Evolutionary conservation across 2,329 filamentous ascomycete genomes (phyloP).

Genomic region (Tolypocladium ovalisporum): DNA sequence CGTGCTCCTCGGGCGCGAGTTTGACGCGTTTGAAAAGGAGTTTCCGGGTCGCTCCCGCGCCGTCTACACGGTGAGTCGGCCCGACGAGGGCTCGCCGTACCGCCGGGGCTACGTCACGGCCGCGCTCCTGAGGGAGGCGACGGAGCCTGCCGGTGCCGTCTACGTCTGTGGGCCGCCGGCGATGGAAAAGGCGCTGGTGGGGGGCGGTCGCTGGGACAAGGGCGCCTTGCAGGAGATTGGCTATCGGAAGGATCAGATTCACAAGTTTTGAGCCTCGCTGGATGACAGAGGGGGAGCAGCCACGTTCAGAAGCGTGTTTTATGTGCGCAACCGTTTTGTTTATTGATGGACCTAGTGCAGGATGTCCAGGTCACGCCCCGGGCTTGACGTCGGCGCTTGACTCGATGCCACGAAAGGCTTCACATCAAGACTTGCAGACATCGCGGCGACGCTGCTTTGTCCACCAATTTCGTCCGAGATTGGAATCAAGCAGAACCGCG

Average conservation of each 20-base stretch:
- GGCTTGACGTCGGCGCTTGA: no score
- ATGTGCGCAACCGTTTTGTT: no score
- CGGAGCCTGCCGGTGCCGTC: not conserved
- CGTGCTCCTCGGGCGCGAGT: constrained; percentile 42
- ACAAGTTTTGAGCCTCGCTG: not conserved
- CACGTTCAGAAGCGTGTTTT: no score
- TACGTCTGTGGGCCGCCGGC: not conserved
- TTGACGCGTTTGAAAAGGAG: constrained; percentile 38
- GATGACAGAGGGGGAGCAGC: no score
- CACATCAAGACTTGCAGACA: no score
- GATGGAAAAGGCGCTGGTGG: not conserved
- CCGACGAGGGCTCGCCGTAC: not conserved
- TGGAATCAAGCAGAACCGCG: no score
- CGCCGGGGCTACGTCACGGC: not conserved
- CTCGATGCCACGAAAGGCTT: no score
- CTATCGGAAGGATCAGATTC: not conserved
- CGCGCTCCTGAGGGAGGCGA: not conserved
- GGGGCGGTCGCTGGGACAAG: not conserved
- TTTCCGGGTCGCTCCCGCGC: constrained; percentile 46
- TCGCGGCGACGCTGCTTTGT: no score
- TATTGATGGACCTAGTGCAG: no score
- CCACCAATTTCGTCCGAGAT: no score
- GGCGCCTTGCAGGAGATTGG: not conserved
- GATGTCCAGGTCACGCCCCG: no score
- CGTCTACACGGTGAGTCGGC: constrained; percentile 38